These are phyloP conservation scores for Kandelia obovata DNA, from an alignment of 345 rosid species.

Conservation along the genomic window DNA sequence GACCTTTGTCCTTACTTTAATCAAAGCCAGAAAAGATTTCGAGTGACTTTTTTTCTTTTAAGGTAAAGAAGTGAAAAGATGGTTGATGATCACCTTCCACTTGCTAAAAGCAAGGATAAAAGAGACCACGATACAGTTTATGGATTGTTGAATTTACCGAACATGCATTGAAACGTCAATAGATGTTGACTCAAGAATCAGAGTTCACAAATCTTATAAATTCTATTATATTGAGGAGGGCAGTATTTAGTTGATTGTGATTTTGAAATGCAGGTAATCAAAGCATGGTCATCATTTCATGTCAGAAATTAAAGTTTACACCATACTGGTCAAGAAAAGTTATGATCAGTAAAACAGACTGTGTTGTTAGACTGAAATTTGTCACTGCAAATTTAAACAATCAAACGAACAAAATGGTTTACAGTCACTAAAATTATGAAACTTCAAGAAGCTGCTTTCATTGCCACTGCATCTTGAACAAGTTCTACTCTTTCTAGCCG, in stretches of 20 bases:
- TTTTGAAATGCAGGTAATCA: not conserved
- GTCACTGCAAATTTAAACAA: not conserved
- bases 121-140: slow-evolving; percentile 7
- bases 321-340: too few species aligned
- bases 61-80: slow-evolving; percentile 7
- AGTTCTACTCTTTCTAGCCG: slow-evolving; percentile 23
- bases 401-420: slow-evolving; percentile 20
- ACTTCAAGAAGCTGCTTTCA: not conserved
- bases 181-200: slow-evolving; percentile 5
- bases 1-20: not conserved
- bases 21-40: not conserved
- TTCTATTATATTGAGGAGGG: not conserved
- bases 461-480: not conserved
- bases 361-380: not conserved
- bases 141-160: not conserved
- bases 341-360: too few species aligned
- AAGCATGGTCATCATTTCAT: too few species aligned
- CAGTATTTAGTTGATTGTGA: not conserved
- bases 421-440: not conserved
- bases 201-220: not conserved
- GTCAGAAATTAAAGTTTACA: too few species aligned
- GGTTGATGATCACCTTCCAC: slow-evolving; percentile 21
- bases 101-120: slow-evolving; percentile 29
- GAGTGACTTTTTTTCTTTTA: not conserved
- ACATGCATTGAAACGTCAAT: not conserved